A percentile compares a stretch with the other conserved stretches of the same genome.
phyloP scores from a whole-genome alignment of 768 basidiomycete genomes.

The Zangia roseola region DNA sequence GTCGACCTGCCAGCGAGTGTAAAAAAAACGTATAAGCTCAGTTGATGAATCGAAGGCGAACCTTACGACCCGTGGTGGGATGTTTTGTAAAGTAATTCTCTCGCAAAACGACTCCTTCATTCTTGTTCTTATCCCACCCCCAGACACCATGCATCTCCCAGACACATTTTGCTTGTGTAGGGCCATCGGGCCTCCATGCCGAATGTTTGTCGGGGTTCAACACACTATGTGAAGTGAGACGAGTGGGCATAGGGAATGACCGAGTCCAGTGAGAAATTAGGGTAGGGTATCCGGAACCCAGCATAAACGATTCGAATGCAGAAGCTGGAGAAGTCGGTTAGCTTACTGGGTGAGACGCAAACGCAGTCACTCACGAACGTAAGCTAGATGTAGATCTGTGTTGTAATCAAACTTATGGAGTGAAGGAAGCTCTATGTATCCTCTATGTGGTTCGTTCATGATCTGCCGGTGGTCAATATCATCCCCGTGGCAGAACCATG shows the following conservation, averaged over 20 bases:
- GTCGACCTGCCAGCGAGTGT: slow-evolving; percentile 52
- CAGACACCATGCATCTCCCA: slow-evolving; percentile 96
- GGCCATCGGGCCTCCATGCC: slow-evolving; percentile 74
- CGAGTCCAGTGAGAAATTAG: slow-evolving; percentile 76
- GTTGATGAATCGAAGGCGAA: slow-evolving; percentile 21
- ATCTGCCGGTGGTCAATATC: slow-evolving; percentile 46
- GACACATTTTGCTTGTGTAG: slow-evolving; percentile 68
- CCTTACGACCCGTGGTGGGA: slow-evolving; percentile 63
- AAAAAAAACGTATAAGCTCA: no score
- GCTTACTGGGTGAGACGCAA: not conserved
- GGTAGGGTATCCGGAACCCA: slow-evolving; percentile 88
- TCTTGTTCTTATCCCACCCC: slow-evolving; percentile 73
- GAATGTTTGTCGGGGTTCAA: slow-evolving; percentile 60
- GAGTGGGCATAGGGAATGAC: slow-evolving; percentile 88
- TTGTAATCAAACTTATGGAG: slow-evolving; percentile 91
- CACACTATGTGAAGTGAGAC: slow-evolving; percentile 51
- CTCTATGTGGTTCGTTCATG: slow-evolving; percentile 94
- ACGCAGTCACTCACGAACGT: slow-evolving; percentile 57
- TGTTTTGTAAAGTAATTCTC: slow-evolving; percentile 83
- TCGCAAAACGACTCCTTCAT: slow-evolving; percentile 70
- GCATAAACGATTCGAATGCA: slow-evolving; percentile 83
- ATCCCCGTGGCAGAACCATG: not conserved
- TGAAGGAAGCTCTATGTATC: slow-evolving; percentile 82
- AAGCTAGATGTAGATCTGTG: slow-evolving; percentile 84
- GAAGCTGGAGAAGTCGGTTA: slow-evolving; percentile 49